phyloP scores from a whole-genome alignment of 2,329 filamentous ascomycete genomes.

The Ophiocordyceps camponoti-rufipedis region DNA sequence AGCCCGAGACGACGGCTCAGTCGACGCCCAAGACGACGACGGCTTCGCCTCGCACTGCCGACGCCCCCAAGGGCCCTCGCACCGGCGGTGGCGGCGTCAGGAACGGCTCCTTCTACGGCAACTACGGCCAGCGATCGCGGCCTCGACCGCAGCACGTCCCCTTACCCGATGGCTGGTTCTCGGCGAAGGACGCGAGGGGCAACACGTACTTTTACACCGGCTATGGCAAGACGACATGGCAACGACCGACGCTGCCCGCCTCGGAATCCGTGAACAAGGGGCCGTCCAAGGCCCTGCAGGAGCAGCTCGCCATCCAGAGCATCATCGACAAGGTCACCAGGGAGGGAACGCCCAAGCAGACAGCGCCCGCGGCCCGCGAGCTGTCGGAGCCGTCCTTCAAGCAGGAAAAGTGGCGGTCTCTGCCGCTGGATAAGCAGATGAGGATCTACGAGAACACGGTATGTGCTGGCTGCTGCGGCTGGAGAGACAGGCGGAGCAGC shows the following conservation, averaged over 20 bases:
- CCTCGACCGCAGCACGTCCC: slow-evolving; percentile 33
- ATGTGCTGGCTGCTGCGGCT: slow-evolving; percentile 14
- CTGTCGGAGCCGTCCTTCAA: slow-evolving; percentile 35
- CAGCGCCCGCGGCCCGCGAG: slow-evolving; percentile 46
- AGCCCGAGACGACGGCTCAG: slow-evolving; percentile 14
- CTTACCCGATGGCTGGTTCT: slow-evolving; percentile 74
- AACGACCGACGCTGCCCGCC: slow-evolving; percentile 52
- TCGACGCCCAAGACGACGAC: slow-evolving; percentile 17
- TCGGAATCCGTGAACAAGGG: slow-evolving; percentile 43
- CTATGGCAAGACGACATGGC: slow-evolving; percentile 65
- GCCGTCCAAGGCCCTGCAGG: slow-evolving; percentile 41
- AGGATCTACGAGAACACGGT: slow-evolving; percentile 91
- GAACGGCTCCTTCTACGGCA: slow-evolving; percentile 31
- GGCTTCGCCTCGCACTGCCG: slow-evolving; percentile 24
- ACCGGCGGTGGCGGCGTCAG: slow-evolving; percentile 36
- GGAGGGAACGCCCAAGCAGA: slow-evolving; percentile 31
- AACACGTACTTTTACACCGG: slow-evolving; percentile 75
- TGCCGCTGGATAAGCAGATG: slow-evolving; percentile 72
- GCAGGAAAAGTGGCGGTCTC: slow-evolving; percentile 52
- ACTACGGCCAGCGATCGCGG: slow-evolving; percentile 31
- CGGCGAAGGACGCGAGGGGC: slow-evolving; percentile 51
- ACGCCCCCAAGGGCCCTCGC: slow-evolving; percentile 39
- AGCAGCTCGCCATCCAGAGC: slow-evolving; percentile 62
- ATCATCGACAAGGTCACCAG: slow-evolving; percentile 75
- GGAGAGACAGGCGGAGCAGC: too few relatives aligned